Base-by-base conservation (phyloP, 2,329 filamentous ascomycete species). In the Bipolaris bicolor region DNA sequence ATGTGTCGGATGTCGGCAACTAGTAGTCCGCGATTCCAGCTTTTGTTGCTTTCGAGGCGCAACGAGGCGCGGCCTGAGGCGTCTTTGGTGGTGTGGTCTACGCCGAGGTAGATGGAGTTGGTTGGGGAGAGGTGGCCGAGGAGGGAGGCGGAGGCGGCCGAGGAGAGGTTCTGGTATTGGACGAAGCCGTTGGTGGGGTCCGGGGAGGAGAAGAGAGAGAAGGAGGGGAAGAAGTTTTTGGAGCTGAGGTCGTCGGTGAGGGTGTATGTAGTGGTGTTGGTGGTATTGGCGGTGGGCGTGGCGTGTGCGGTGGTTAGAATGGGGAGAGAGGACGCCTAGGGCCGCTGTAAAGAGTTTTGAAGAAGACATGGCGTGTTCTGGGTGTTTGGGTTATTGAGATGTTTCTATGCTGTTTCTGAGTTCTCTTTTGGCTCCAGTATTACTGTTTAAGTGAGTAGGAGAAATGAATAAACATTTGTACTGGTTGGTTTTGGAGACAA, bases 41-140 rank as follows among this genome's bases (percentile, higher is more conserved):
- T 63, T 34, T 68, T 68, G 7, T 66, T 76, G 61, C 68, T 69
- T 48, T 71, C 68, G 13, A 73, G 48, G 10, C 75, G 69, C 2
- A 76, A 65, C 11, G 65, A 68, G 3, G 68, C 61, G 9, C 74
- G 69, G 2, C 74, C 74, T 7, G 56, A 49, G 4, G 68, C 51
- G 11, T 65, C 61, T 2, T 67, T 64, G 50, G 58, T 76, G 10
- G 62, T 76, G 51, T 64, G 66, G 61, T 83, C 80, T 18, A 80
- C 79, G 48, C 80, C 80, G 5, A 83, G 49, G 51, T 62, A 75
- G 53, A 71, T 49, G 29, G 64, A 67, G 13, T 58, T n/a, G 10
- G 60, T 64, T 37, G 64, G 58, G 1, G 61, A 37, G 6, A 70
- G 55, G 43, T 66, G 65, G n/a, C 66, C 64, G 16, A 71, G 56